phyloP scores from a whole-genome alignment of 345 rosid genomes.

The Eucalyptus lansdowneana region DNA sequence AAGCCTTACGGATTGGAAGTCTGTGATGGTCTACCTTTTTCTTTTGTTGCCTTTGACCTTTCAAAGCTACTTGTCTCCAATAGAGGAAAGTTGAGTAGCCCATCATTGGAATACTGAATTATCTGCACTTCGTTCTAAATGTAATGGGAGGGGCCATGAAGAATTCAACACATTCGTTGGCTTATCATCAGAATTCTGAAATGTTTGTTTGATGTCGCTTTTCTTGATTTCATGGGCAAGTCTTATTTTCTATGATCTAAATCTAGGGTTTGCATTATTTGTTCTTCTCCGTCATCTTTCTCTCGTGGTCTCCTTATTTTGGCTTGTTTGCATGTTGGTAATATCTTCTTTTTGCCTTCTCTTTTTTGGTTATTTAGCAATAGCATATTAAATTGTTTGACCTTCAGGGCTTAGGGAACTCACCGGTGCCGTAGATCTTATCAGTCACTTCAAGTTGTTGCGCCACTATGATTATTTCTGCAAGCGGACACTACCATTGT shows the following conservation, averaged over 20 bases:
- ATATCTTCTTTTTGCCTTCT: background rate
- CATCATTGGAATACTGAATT: background rate
- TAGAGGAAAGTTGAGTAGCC: background rate
- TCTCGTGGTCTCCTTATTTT: background rate
- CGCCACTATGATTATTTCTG: constrained; percentile 76
- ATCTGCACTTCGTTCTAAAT: background rate
- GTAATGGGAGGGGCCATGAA: background rate
- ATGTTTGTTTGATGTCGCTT: background rate
- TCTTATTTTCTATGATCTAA: background rate
- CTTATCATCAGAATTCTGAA: background rate
- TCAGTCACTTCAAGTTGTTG: constrained; percentile 61
- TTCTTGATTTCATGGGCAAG: background rate
- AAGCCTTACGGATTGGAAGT: background rate
- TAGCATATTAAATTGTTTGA: background rate
- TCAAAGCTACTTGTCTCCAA: background rate
- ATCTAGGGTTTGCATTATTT: background rate
- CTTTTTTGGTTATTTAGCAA: background rate
- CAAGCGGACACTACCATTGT: constrained; percentile 69
- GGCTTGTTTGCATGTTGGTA: background rate
- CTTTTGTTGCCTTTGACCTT: background rate
- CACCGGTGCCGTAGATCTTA: constrained; percentile 78
- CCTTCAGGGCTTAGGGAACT: constrained; percentile 64
- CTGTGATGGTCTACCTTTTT: background rate
- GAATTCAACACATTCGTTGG: background rate
- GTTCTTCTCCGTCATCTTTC: background rate